These are phyloP conservation scores for Colletotrichum higginsianum DNA, from an alignment of 2,329 filamentous ascomycete genomes.

Conservation along the genomic window DNA sequence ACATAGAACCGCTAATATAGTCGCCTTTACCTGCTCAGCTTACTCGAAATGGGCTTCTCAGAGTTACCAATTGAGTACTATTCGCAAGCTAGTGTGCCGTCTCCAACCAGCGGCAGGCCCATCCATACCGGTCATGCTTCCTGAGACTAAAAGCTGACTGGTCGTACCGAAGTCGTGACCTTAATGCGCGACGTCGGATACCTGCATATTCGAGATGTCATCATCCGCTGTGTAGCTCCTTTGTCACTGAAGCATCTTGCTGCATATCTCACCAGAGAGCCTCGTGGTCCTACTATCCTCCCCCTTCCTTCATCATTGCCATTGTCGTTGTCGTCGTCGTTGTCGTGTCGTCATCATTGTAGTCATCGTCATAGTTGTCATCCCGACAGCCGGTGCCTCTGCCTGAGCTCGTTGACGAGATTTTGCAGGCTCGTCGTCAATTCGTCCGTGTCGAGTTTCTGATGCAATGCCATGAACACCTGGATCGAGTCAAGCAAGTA, in stretches of 20 bases:
- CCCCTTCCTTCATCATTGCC: slow-evolving; percentile 2
- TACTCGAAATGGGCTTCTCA: not conserved
- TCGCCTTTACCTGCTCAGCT: not conserved
- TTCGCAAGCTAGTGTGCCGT: not conserved
- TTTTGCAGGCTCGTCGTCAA: slow-evolving; percentile 52
- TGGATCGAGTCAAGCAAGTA: slow-evolving; percentile 67
- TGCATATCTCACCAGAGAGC: not conserved
- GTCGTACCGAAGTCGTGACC: not conserved
- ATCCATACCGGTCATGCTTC: not conserved
- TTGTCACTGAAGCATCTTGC: not conserved
- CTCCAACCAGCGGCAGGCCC: not conserved
- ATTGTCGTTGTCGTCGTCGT: not conserved
- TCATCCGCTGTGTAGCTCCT: not conserved
- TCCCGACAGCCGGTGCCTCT: slow-evolving; percentile 11
- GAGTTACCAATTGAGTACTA: no score
- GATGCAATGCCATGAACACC: slow-evolving; percentile 68
- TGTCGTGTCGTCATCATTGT: slow-evolving; percentile 6
- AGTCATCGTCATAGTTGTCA: slow-evolving; percentile 2
- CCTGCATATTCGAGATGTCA: not conserved
- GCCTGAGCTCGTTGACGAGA: slow-evolving; percentile 54
- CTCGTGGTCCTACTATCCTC: not conserved
- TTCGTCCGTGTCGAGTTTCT: slow-evolving; percentile 62
- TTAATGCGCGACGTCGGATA: not conserved
- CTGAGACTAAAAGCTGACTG: not conserved
- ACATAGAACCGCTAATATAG: not conserved